Evolutionary conservation across 768 basidiomycete species (phyloP).

Genomic region (Amanita subjunquillea): DNA sequence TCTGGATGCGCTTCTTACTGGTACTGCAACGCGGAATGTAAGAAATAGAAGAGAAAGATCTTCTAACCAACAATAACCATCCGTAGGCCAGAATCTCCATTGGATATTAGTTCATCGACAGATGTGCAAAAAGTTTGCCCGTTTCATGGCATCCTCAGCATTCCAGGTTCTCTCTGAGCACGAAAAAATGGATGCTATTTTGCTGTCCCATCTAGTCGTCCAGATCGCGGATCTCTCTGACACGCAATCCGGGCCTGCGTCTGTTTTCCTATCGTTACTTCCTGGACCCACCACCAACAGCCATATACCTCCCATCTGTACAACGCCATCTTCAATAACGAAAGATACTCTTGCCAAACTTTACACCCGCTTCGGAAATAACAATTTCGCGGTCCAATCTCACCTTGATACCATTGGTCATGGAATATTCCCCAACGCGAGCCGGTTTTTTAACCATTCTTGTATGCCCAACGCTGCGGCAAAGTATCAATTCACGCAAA

Average conservation of each 20-base stretch:
- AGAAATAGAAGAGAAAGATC: conserved; percentile 11
- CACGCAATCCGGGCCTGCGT: conserved; percentile 14
- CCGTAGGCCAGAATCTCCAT: conserved; percentile 53
- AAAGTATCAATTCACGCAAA: conserved; percentile 38
- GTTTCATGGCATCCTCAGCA: conserved; percentile 31
- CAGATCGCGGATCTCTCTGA: conserved; percentile 19
- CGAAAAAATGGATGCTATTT: conserved; percentile 48
- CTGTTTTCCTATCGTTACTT: conserved; percentile 33
- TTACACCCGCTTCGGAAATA: conserved; percentile 63
- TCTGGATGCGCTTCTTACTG: conserved; percentile 60
- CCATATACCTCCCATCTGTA: conserved; percentile 20
- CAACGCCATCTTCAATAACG: conserved; percentile 14
- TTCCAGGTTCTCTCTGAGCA: conserved; percentile 42
- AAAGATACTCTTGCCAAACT: conserved; percentile 21
- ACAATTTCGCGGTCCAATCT: conserved; percentile 72
- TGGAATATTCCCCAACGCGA: conserved; percentile 69
- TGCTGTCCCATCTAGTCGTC: conserved; percentile 55
- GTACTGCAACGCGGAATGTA: conserved; percentile 65
- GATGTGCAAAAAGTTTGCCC: conserved; percentile 52
- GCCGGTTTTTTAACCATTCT: conserved; percentile 77
- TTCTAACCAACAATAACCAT: conserved; percentile 1
- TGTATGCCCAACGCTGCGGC: conserved; percentile 65
- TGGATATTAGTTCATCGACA: conserved; percentile 60
- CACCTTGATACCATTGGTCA: conserved; percentile 62
- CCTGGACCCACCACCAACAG: conserved; percentile 24